Base-by-base conservation (phyloP, 2,329 filamentous ascomycete genomes). In the Neonectria faginata region DNA sequence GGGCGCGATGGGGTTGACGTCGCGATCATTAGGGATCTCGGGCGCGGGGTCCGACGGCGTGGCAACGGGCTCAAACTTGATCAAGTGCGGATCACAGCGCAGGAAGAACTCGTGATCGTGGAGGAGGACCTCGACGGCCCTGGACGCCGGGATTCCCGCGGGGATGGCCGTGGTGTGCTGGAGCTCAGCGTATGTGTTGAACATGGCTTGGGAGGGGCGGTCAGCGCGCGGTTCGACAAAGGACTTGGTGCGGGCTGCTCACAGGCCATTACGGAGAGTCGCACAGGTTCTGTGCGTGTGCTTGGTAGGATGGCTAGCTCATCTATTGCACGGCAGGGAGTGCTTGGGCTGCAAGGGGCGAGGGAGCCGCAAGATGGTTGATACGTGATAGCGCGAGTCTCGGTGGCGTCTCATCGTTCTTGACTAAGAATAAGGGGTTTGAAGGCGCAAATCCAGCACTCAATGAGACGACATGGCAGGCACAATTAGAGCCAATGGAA, bases 61-160 rank as follows among this genome's bases (percentile, higher is more conserved):
- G 11, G 74, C 68, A 45, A 84, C 73, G 18, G 71, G 70, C 56
- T 81, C 77, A 70, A 80, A 83, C 48, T 79, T 80, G 64, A 79
- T 71, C 74, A 84, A 79, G 76, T 86, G 84, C 52, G 86, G 85
- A 67, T 87, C 82, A 76, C 83, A 85, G 45, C 77, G 67, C 50
- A 88, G 78, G 74, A 86, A 84, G 76, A 84, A 83, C 36, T 78
- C 79, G 69, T 86, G 83, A 69, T 85, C 81, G 27, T 86, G 85
- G 29, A 88, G 81, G 31, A 88, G 82, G 57, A 81, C 78, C 29
- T 79, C 74, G 33, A 87, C 70, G n/a, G 76, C 81, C 48, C 78
- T 76, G 22, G 77, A 69, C 14, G 66, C 72, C 39, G 79, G 71
- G 41, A 75, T 73, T 31, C 75, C 78, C 2, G 73, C 64, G 0